Percentiles rank a stretch among this genome's conserved stretches.
Evolutionary conservation across 352 stramenopile species (phyloP).

Genomic region (Blastocystis sp.): DNA sequence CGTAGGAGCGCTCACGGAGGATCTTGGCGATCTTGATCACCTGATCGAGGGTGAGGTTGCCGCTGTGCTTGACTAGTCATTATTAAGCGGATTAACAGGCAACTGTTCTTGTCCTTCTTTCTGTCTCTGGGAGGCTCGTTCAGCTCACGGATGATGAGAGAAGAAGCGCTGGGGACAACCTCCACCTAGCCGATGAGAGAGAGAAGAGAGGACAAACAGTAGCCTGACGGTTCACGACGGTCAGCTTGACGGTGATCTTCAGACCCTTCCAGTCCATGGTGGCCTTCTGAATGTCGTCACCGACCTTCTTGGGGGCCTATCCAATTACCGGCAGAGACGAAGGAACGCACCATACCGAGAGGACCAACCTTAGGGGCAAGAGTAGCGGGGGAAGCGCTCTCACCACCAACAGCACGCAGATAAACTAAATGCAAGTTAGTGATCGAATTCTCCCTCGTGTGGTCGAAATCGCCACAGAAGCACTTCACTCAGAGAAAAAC

Average conservation of each 20-base stretch:
- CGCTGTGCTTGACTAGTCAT: neutral
- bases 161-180: too few species aligned
- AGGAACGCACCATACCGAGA: conserved; percentile 89
- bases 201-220: too few species aligned
- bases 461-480: neutral
- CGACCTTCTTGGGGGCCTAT: too few species aligned
- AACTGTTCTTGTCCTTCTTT: conserved; percentile 84
- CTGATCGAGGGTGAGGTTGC: too few species aligned
- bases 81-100: neutral
- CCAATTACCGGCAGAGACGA: conserved; percentile 85
- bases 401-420: conserved; percentile 94
- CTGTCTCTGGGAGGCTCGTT: too few species aligned
- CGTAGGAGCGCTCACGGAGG: conserved; percentile 80
- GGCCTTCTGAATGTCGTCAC: too few species aligned
- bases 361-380: conserved; percentile 99
- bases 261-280: too few species aligned
- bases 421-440: conserved; percentile 75
- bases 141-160: too few species aligned
- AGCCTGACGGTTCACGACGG: too few species aligned
- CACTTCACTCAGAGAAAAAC: neutral
- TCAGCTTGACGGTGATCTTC: too few species aligned
- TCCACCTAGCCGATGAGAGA: too few species aligned
- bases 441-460: neutral
- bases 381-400: conserved; percentile 93
- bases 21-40: too few species aligned